phyloP scores from a whole-genome alignment of 164 flowering plant species.

The Pachysandra terminalis region DNA sequence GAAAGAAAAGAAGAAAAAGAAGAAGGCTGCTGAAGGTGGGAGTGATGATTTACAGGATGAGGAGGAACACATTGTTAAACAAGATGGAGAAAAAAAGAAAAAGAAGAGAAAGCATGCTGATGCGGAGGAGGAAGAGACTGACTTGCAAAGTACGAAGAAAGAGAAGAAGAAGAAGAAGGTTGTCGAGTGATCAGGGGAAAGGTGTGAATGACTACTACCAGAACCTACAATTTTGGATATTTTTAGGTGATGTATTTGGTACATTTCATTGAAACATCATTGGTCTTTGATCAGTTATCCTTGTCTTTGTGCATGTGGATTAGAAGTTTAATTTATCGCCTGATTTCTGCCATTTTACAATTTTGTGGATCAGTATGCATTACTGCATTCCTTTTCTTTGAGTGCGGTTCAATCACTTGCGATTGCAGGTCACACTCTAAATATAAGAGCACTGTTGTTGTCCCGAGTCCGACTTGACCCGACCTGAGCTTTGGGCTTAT shows the following conservation, averaged over 20 bases:
- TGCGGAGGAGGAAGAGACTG: slow-evolving; percentile 18
- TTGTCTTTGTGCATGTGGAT: not conserved
- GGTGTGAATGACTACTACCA: not conserved
- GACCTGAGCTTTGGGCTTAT: no score
- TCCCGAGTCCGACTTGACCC: no score
- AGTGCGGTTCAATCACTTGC: no score
- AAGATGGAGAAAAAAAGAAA: slow-evolving; percentile 22
- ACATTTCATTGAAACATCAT: not conserved
- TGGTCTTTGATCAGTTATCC: not conserved
- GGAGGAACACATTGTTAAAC: not conserved
- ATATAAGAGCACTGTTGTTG: no score
- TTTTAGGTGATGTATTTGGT: not conserved
- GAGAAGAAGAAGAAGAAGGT: slow-evolving; percentile 30
- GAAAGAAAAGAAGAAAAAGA: slow-evolving; percentile 45
- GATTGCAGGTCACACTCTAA: no score
- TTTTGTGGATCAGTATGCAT: no score
- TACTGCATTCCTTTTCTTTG: no score
- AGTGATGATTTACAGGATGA: slow-evolving; percentile 5
- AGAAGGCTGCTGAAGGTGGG: slow-evolving; percentile 12
- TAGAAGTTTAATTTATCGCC: not conserved
- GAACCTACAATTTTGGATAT: not conserved
- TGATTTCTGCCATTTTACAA: not conserved
- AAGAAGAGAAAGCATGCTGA: slow-evolving; percentile 30
- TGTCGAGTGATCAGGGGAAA: slow-evolving; percentile 4
- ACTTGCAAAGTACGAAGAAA: slow-evolving; percentile 23